Base-by-base conservation (phyloP, 2,329 filamentous ascomycete genomes). In the Xylaria sp. region DNA sequence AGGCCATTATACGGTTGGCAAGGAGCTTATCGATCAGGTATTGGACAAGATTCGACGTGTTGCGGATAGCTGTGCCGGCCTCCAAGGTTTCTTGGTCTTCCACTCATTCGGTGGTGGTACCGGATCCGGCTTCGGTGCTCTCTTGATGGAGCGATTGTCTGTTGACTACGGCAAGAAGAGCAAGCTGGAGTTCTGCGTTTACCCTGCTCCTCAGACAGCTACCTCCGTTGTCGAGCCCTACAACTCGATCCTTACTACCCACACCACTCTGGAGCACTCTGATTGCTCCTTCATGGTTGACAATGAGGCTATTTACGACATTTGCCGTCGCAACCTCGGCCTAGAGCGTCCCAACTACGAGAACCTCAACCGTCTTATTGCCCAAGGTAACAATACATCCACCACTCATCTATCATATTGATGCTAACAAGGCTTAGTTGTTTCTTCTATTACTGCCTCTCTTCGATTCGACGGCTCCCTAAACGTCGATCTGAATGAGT, bases 211-310 rank as follows among this genome's bases (percentile, higher is more conserved):
- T 69, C 94, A 97, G 86, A 96, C 96, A 75, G 93, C 95, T 76
- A 97, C 95, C 78, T 97, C 96, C 52, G 95, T 99, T 70, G 96
- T 99, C 73, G 96, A 99, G 90, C 96, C 96, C 69, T 99, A 99
- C 90, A 99, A 99, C 90, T 97, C 96, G 60, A 97, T 98, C 81
- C 90, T 99, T 75, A 97, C 96, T 77, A 98, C 96, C 72, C 96
- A 99, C 90, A 98, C 94, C 80, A 98, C 96, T 73, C 91, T 99
- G 66, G 96, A 99, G 89, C 94, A 99, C 89, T 97, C 94, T 72
- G 96, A 99, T 89, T 98, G 96, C 89, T 97, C 93, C 78, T 99
- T 99, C 89, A 97, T 98, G 93, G 96, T 99, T 76, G 96, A 99
- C 87, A 99, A 99, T 85, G 96, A 99, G 88, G 96, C 96, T 78